These are phyloP conservation scores for Amoebophrya sp. DNA, from an alignment of 169 alveolate genomes.

Conservation along the genomic window DNA sequence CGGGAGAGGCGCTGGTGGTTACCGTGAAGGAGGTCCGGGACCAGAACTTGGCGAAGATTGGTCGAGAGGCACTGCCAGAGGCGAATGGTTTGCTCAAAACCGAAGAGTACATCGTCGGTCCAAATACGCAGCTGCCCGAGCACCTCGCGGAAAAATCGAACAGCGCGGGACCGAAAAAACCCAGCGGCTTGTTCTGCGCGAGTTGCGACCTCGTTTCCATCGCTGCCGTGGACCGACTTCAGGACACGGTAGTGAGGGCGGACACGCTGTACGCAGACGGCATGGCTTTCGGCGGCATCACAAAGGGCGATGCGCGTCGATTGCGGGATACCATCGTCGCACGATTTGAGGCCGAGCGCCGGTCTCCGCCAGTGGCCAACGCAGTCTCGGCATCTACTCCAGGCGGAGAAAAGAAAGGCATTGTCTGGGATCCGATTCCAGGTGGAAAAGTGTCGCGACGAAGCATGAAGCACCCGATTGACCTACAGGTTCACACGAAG, in stretches of 20 bases:
- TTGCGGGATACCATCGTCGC: not conserved
- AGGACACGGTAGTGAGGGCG: not conserved
- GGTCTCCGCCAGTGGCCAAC: too few species aligned
- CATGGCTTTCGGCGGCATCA: not conserved
- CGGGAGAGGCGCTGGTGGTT: not conserved
- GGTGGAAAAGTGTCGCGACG: not conserved
- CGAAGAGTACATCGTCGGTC: not conserved
- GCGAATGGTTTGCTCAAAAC: not conserved
- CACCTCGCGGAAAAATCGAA: not conserved
- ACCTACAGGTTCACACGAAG: not conserved
- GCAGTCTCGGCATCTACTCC: too few species aligned
- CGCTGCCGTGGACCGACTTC: not conserved
- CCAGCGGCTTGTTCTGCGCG: too few species aligned
- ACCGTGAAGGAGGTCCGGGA: conserved; percentile 2
- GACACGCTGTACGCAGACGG: not conserved
- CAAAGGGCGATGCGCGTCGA: conserved; percentile 1
- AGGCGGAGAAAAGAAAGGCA: not conserved
- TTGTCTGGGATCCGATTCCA: not conserved
- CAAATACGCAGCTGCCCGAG: not conserved
- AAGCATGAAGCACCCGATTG: not conserved
- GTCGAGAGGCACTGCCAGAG: not conserved
- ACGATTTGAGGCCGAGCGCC: not conserved
- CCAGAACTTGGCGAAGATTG: not conserved
- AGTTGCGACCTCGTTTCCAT: too few species aligned
- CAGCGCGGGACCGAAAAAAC: not conserved